Conservation (phyloP, 2,329 filamentous ascomycete species). For the Aspergillus fumigatus region DNA sequence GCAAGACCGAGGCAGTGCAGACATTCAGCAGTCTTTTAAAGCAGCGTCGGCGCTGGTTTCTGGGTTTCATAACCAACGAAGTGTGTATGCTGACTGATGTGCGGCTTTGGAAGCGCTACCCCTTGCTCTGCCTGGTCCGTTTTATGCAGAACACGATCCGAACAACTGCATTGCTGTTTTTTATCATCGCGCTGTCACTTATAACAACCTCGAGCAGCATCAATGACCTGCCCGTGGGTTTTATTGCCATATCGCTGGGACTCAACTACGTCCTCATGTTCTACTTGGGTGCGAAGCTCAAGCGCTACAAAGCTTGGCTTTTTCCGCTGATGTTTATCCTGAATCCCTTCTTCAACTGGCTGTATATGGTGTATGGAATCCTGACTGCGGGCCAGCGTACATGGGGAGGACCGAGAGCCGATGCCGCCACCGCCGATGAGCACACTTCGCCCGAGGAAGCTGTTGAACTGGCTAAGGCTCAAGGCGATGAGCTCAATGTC, state of each 20-base stretch:
- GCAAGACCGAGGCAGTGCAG: constrained; percentile 96
- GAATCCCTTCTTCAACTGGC: constrained; percentile 97
- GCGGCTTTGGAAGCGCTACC: constrained; percentile 86
- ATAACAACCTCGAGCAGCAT: constrained; percentile 77
- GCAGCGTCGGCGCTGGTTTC: constrained; percentile 92
- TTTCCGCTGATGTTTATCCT: constrained; percentile 94
- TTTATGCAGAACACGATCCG: constrained; percentile 97
- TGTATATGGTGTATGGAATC: constrained; percentile 96
- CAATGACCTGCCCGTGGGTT: constrained; percentile 78
- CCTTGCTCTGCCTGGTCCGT: constrained; percentile 75
- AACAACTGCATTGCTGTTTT: constrained; percentile 88
- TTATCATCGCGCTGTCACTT: constrained; percentile 85
- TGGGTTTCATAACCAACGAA: constrained; percentile 96
- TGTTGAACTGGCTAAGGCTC: constrained; percentile 72
- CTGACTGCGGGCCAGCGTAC: constrained; percentile 91
- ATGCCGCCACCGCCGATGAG: constrained; percentile 74
- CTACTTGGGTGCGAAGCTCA: constrained; percentile 84
- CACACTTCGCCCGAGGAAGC: constrained; percentile 74
- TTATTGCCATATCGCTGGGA: constrained; percentile 87
- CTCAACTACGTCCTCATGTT: constrained; percentile 95
- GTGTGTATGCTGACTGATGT: constrained; percentile 96
- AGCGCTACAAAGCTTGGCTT: constrained; percentile 87
- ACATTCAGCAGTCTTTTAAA: constrained; percentile 81
- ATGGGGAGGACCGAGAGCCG: constrained; percentile 90
- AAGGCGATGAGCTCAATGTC: constrained; percentile 84